phyloP scores from a whole-genome alignment of 805 yeast genomes.

The Blastobotrys peoriensis region DNA sequence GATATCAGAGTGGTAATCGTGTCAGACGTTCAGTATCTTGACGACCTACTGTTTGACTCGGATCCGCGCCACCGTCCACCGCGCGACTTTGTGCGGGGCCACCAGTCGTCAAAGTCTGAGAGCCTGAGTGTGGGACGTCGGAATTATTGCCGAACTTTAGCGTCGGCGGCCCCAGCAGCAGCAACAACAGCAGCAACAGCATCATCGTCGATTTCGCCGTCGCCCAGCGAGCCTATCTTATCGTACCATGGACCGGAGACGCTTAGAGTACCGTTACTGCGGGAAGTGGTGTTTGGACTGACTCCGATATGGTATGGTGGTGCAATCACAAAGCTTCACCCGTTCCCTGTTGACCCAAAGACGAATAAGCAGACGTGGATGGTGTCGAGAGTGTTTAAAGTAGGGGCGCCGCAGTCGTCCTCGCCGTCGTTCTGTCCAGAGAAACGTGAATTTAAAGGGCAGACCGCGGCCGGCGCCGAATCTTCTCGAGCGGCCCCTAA shows the following conservation, averaged over 20 bases:
- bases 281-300: conserved; percentile 22
- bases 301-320: conserved; percentile 19
- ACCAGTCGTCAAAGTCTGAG: conserved; percentile 4
- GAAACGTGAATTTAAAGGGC: background rate
- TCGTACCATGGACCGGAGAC: conserved; percentile 1
- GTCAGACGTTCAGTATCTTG: conserved; percentile 13
- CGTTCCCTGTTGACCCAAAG: conserved; percentile 13
- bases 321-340: conserved; percentile 21
- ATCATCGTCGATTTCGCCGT: background rate
- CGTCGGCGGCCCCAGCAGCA: conserved; percentile 3
- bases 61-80: background rate
- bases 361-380: conserved; percentile 13
- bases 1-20: conserved; percentile 19
- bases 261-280: conserved; percentile 9
- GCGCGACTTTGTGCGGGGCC: conserved; percentile 1
- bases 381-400: conserved; percentile 22
- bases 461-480: background rate
- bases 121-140: conserved; percentile 2
- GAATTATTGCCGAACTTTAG: background rate
- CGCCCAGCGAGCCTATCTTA: conserved; percentile 3
- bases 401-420: conserved; percentile 10
- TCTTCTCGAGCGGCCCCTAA: background rate
- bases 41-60: conserved; percentile 13
- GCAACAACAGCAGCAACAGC: background rate
- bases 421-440: background rate